Evolutionary conservation across 352 stramenopile genomes (phyloP).

Genomic region (Aphanomyces euteiches): DNA sequence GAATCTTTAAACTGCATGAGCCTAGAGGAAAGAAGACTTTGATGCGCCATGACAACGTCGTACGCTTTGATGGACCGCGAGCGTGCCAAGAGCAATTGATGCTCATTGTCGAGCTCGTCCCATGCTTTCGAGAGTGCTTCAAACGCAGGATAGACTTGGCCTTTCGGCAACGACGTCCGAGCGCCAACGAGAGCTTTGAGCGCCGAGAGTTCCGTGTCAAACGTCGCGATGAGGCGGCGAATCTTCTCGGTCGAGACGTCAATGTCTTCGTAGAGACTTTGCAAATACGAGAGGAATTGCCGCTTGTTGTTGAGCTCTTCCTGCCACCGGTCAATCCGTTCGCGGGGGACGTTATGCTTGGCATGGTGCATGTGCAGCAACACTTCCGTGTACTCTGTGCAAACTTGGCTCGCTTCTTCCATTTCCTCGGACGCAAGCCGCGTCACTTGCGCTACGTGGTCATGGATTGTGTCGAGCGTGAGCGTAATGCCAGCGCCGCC

Average conservation of each 20-base stretch:
- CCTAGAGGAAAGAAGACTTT: constrained; percentile 4
- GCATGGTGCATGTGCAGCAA: constrained; percentile 68
- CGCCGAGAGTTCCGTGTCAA: constrained; percentile 61
- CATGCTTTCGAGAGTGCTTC: constrained; percentile 83
- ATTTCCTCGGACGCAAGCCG: constrained; percentile 39
- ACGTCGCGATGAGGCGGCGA: constrained; percentile 55
- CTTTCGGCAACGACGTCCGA: constrained; percentile 87
- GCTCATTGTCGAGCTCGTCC: constrained; percentile 68
- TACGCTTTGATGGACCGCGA: constrained; percentile 56
- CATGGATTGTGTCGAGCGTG: constrained; percentile 31
- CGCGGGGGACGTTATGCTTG: constrained; percentile 35
- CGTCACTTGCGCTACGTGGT: constrained; percentile 22
- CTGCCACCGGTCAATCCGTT: constrained; percentile 57
- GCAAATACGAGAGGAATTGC: constrained; percentile 89
- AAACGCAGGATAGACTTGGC: constrained; percentile 93
- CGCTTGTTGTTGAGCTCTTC: constrained; percentile 89
- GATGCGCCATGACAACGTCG: background rate
- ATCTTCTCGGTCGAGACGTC: constrained; percentile 81
- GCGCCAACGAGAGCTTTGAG: constrained; percentile 81
- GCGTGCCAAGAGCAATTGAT: constrained; percentile 66
- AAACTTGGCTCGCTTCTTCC: constrained; percentile 61
- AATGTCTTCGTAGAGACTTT: constrained; percentile 90
- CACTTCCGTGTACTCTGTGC: constrained; percentile 76
- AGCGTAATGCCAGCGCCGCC: constrained; percentile 75
- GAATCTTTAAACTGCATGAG: constrained; percentile 75